Conservation (phyloP, 768 basidiomycete genomes). For the Leucosporidium creatinivorum region DNA sequence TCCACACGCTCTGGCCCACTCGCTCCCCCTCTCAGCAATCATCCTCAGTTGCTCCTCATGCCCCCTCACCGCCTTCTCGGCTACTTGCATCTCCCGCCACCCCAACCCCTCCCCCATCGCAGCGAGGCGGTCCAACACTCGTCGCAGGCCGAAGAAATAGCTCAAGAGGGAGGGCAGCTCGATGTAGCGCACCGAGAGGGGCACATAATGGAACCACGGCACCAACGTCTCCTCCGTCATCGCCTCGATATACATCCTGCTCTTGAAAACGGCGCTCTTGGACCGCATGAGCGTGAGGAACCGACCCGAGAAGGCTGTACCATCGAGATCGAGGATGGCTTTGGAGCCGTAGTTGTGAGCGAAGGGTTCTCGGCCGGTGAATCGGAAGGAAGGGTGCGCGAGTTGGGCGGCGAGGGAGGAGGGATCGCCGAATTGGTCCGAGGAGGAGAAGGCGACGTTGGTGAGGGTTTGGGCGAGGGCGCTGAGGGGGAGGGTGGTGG, state of each 20-base stretch:
- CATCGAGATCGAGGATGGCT: slow-evolving; percentile 13
- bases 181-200: neutral
- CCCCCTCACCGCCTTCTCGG: neutral
- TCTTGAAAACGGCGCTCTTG: slow-evolving; percentile 4
- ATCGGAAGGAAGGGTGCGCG: too few relatives aligned
- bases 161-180: slow-evolving; percentile 12
- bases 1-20: slow-evolving; percentile 10
- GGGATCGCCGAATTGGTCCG: slow-evolving; percentile 5
- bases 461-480: slow-evolving; percentile 5
- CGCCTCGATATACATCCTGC: slow-evolving; percentile 1
- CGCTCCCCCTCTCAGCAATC: slow-evolving; percentile 5
- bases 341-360: slow-evolving; percentile 6
- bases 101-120: neutral
- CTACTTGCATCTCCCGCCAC: neutral
- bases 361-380: slow-evolving; percentile 3
- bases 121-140: neutral
- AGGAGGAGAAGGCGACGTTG: slow-evolving; percentile 7
- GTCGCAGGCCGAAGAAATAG: slow-evolving; percentile 12
- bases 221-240: slow-evolving; percentile 6
- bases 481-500: neutral
- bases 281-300: slow-evolving; percentile 4
- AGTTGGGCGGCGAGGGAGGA: too few relatives aligned
- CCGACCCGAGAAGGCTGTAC: slow-evolving; percentile 16
- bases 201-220: slow-evolving; percentile 20
- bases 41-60: slow-evolving; percentile 9